Base-by-base conservation (phyloP, 2,329 filamentous ascomycete genomes). In the Epichloe festucae region DNA sequence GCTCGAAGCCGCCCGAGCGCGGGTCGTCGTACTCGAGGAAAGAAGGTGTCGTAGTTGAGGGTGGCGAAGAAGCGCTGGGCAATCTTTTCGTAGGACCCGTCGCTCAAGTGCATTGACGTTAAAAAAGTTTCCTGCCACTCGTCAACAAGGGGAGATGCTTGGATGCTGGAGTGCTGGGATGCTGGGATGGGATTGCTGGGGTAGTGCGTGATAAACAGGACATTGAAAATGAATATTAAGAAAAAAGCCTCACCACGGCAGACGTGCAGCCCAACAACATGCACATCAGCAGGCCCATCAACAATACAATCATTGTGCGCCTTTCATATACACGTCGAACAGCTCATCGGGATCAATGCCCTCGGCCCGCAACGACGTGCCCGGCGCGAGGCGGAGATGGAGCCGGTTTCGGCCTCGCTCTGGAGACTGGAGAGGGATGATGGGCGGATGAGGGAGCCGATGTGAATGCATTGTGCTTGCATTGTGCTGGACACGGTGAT, bases 231-330 rank as follows among this genome's bases (percentile, higher is more conserved):
- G 2, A 17, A 34, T 21, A 34, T 8, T 7, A 35, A 43, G 27
- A n/a, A 27, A 34, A n/a, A 39, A 27, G n/a, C n/a, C 58, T 50
- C 35, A 66, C 62, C 67, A 60, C 68, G 58, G 62, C 68, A 70
- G 53, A 88, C 70, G 64, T 89, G 85, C 11, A 89, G 76, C 15
- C 85, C 85, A 3, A 87, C 70, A 59, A 87, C 70, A 59, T 87
- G 82, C 66, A 88, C 76, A 57, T 85, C 84, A 5, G 70, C 67
- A 0, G 84, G 82, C 0, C 80, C 73, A 55, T 73, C 72, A 31
- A 72, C 68, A 58, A 87, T 75, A 63, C 79, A 82, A 63, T 84
- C 81, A 62, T 88, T 88, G 73, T 88, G 87, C 58, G 85, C 78
- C 63, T 79, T 79, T 76, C 65, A 89, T 78, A 63, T 89, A 89